These are phyloP conservation scores for Neurospora sp. DNA, from an alignment of 2,329 filamentous ascomycete genomes.

Conservation along the genomic window DNA sequence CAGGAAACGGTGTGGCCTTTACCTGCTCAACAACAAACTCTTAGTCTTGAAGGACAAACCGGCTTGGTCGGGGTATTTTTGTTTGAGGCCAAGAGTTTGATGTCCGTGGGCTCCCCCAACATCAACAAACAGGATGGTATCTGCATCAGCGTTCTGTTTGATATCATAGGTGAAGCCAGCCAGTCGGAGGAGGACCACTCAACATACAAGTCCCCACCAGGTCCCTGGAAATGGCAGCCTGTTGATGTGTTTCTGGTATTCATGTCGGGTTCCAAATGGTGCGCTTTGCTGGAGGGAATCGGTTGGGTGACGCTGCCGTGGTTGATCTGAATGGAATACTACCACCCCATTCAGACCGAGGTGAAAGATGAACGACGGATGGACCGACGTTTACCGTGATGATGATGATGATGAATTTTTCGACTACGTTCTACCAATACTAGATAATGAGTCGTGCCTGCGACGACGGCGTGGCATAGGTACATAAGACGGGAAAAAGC, in stretches of 20 bases:
- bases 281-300: background rate
- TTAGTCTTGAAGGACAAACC: slow-evolving; percentile 7
- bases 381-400: background rate
- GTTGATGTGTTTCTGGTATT: background rate
- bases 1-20: background rate
- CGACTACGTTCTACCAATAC: too few species aligned
- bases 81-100: background rate
- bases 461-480: too few species aligned
- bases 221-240: background rate
- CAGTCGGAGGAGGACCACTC: background rate
- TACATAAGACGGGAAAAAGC: too few species aligned
- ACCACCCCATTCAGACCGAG: background rate
- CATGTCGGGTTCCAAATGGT: background rate
- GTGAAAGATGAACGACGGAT: background rate
- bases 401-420: too few species aligned
- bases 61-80: slow-evolving; percentile 1
- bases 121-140: slow-evolving; percentile 6
- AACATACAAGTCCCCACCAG: background rate
- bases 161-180: slow-evolving; percentile 12
- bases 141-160: slow-evolving; percentile 1
- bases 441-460: too few species aligned
- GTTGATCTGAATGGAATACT: background rate
- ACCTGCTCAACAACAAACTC: background rate
- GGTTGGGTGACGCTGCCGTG: background rate
- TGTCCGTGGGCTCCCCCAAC: slow-evolving; percentile 6